Evolutionary conservation across 208 protist genomes (phyloP).

Genomic region (Wallacemonas rigidus): DNA sequence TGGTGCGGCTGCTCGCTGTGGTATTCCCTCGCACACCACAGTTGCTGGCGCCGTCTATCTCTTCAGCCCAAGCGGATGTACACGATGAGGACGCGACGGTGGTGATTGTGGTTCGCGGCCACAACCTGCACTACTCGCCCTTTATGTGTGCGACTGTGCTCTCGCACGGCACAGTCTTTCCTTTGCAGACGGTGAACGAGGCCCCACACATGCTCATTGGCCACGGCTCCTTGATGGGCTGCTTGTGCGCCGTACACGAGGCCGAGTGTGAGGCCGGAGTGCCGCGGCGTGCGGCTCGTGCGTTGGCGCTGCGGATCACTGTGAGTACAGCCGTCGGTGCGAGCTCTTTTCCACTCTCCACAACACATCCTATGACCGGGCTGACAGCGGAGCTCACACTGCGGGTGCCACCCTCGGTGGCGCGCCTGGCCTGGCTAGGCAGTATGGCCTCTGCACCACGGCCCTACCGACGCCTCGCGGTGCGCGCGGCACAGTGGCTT

Average conservation of each 20-base stretch:
- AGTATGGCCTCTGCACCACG: not conserved
- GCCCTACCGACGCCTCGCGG: constrained; percentile 8
- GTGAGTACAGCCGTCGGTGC: constrained; percentile 26
- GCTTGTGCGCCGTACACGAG: constrained; percentile 12
- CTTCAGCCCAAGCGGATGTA: not conserved
- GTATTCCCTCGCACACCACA: constrained; percentile 16
- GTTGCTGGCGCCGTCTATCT: constrained; percentile 35
- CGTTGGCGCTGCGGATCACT: constrained; percentile 9
- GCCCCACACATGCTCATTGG: constrained; percentile 21
- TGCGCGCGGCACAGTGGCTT: constrained; percentile 20
- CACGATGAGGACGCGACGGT: constrained; percentile 31
- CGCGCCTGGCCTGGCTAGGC: constrained; percentile 7
- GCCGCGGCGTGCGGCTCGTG: not conserved
- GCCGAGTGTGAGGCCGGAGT: not conserved
- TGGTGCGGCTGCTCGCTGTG: constrained; percentile 15
- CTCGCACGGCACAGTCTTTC: not conserved
- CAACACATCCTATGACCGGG: not conserved
- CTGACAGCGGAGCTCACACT: not conserved
- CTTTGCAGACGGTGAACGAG: constrained; percentile 8
- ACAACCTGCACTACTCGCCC: constrained; percentile 49
- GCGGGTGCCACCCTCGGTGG: not conserved
- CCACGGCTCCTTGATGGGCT: constrained; percentile 18
- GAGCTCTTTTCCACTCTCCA: not conserved
- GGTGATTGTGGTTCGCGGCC: constrained; percentile 31
- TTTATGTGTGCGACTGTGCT: constrained; percentile 27